These are phyloP conservation scores for Claviceps humidiphila DNA, from an alignment of 2,329 filamentous ascomycete genomes.

Conservation along the genomic window DNA sequence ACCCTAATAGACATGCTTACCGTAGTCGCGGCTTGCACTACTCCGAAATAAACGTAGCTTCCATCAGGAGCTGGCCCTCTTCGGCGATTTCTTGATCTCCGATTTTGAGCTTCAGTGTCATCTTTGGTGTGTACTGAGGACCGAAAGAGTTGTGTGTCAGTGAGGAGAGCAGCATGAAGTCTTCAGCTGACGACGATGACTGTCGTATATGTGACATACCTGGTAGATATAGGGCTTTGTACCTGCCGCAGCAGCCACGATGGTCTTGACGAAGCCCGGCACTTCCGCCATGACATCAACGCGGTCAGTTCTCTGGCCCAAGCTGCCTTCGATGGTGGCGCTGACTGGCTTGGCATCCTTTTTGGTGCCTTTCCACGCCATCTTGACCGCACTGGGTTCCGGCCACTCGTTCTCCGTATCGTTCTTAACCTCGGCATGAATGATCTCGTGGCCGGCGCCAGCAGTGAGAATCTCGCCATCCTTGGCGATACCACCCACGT, in stretches of 20 bases:
- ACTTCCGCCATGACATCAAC: constrained; percentile 97
- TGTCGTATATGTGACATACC: constrained; percentile 33
- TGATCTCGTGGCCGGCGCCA: constrained; percentile 49
- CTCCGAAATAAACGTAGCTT: constrained; percentile 91
- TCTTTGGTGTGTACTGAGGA: constrained; percentile 53
- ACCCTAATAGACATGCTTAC: not conserved
- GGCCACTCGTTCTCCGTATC: constrained; percentile 81
- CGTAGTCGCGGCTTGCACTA: constrained; percentile 11
- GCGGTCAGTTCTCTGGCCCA: constrained; percentile 57
- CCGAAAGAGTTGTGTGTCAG: not conserved
- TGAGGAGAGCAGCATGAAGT: not conserved
- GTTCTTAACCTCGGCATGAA: constrained; percentile 54
- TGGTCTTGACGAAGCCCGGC: constrained; percentile 86
- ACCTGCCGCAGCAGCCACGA: constrained; percentile 76
- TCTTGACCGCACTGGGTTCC: constrained; percentile 64
- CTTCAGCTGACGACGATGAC: not conserved
- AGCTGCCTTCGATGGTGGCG: constrained; percentile 53
- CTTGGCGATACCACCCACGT: constrained; percentile 68
- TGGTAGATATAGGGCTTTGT: constrained; percentile 98
- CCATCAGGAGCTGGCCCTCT: constrained; percentile 66
- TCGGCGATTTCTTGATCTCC: constrained; percentile 69
- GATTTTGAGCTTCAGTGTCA: constrained; percentile 71
- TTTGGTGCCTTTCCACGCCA: constrained; percentile 63
- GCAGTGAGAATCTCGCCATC: constrained; percentile 70
- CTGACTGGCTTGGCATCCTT: constrained; percentile 63